Evolutionary conservation across 1,284 basidiomycete species (phyloP).

Genomic region (Ustilago crameri): DNA sequence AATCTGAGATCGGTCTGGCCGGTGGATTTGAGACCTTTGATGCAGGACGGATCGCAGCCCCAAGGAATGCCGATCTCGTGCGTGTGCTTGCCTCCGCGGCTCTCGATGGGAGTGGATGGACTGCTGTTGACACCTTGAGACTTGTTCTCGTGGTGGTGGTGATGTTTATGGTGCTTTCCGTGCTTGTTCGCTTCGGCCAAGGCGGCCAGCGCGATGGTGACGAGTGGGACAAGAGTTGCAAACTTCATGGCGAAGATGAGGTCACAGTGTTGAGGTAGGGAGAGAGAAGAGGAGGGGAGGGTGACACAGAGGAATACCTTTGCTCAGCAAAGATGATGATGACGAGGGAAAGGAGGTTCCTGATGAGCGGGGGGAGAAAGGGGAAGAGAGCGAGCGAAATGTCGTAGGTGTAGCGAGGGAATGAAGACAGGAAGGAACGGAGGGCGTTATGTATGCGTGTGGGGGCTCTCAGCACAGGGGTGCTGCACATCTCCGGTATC

Average conservation of each 20-base stretch:
- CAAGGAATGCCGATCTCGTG: slow-evolving; percentile 45
- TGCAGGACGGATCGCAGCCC: slow-evolving; percentile 40
- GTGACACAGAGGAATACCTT: too few relatives aligned
- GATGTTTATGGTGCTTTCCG: slow-evolving; percentile 10
- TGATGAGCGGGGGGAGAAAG: neutral
- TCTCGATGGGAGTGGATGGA: too few relatives aligned
- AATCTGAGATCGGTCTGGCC: slow-evolving; percentile 21
- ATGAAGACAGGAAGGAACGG: too few relatives aligned
- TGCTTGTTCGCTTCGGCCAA: neutral
- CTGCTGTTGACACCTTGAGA: neutral
- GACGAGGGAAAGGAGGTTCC: neutral
- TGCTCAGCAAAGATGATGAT: slow-evolving; percentile 12
- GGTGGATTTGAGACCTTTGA: slow-evolving; percentile 33
- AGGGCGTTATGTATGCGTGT: too few relatives aligned
- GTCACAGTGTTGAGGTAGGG: neutral
- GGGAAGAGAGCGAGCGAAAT: neutral
- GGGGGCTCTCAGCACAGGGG: too few relatives aligned
- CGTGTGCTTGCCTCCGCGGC: neutral
- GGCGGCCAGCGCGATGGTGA: slow-evolving; percentile 27
- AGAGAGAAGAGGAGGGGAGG: too few relatives aligned
- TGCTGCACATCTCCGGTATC: too few relatives aligned
- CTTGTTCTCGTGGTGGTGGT: slow-evolving; percentile 8
- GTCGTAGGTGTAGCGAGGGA: neutral
- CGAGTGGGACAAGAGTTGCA: neutral
- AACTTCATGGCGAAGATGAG: neutral